Evolutionary conservation across 495 filamentous ascomycete genomes (phyloP).

Genomic region (Aspergillus sclerotiicarbonarius): DNA sequence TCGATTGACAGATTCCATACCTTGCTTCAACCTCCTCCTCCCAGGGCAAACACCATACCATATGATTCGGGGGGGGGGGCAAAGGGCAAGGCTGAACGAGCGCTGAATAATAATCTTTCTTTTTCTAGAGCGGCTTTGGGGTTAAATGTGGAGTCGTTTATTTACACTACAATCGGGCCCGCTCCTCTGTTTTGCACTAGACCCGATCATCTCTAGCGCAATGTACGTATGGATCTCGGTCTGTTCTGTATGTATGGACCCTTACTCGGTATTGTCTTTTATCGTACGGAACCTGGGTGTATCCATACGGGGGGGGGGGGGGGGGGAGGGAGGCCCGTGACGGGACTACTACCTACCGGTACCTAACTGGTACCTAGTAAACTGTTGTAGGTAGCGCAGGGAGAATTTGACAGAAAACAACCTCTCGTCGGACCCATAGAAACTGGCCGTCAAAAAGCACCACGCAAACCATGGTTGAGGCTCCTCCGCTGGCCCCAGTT

Average conservation of each 20-base stretch:
- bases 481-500: constrained; percentile 16
- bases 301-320: neutral
- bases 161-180: constrained; percentile 25
- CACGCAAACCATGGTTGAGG: constrained; percentile 19
- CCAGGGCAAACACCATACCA: neutral
- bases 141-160: constrained; percentile 26
- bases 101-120: constrained; percentile 6
- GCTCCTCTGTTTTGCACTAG: constrained; percentile 13
- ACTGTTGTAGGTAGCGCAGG: too few relatives aligned
- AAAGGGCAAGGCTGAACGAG: neutral
- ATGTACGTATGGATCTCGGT: constrained; percentile 5
- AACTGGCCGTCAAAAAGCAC: constrained; percentile 5
- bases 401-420: constrained; percentile 1
- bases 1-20: neutral
- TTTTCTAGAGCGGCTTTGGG: constrained; percentile 19
- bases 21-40: neutral
- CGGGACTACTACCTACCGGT: neutral
- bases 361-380: too few relatives aligned
- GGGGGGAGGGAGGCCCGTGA: too few relatives aligned
- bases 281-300: neutral
- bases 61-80: neutral
- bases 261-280: constrained; percentile 9
- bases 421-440: neutral
- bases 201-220: neutral
- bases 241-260: constrained; percentile 9